Conservation (phyloP, 2,329 filamentous ascomycete species). For the Fusarium dimerum region DNA sequence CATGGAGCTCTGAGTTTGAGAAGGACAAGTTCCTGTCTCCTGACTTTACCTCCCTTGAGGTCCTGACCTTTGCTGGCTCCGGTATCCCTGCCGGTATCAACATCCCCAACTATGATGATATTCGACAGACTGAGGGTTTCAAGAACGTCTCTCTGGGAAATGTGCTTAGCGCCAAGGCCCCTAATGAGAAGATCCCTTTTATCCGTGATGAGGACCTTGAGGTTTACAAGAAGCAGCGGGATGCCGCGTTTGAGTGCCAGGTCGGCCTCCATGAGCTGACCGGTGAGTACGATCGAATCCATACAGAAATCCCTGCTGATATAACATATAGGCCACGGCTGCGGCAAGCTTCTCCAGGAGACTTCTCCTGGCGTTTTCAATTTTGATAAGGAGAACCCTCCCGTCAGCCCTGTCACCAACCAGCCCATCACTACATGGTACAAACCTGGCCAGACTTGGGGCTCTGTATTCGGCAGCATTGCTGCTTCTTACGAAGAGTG, state of each 20-base stretch:
- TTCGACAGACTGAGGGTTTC: conserved; percentile 82
- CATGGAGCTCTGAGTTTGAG: conserved; percentile 87
- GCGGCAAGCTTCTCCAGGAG: conserved; percentile 91
- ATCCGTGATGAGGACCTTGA: conserved; percentile 77
- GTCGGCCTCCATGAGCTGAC: conserved; percentile 90
- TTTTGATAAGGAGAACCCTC: conserved; percentile 81
- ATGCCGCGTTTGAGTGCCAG: conserved; percentile 90
- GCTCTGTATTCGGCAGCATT: conserved; percentile 84
- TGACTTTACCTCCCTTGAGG: conserved; percentile 93
- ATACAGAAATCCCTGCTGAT: conserved; percentile 10
- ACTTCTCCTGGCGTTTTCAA: conserved; percentile 81
- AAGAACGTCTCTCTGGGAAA: conserved; percentile 95
- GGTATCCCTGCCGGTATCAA: conserved; percentile 71
- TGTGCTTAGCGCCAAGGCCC: conserved; percentile 85
- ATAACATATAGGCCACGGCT: conserved; percentile 71
- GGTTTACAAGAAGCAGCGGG: conserved; percentile 79
- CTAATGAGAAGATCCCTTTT: conserved; percentile 90
- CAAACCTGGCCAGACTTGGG: conserved; percentile 94
- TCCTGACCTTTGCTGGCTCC: conserved; percentile 71
- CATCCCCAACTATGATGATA: conserved; percentile 73
- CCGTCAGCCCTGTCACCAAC: conserved; percentile 74
- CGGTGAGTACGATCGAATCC: conserved; percentile 33
- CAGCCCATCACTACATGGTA: conserved; percentile 83
- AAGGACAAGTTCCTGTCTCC: conserved; percentile 95
- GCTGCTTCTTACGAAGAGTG: conserved; percentile 94